Evolutionary conservation across 1,284 basidiomycete species (phyloP), one percentile per base, ranked within the genome.

Genomic region (Sporisorium iseilematis-ciliati): DNA sequence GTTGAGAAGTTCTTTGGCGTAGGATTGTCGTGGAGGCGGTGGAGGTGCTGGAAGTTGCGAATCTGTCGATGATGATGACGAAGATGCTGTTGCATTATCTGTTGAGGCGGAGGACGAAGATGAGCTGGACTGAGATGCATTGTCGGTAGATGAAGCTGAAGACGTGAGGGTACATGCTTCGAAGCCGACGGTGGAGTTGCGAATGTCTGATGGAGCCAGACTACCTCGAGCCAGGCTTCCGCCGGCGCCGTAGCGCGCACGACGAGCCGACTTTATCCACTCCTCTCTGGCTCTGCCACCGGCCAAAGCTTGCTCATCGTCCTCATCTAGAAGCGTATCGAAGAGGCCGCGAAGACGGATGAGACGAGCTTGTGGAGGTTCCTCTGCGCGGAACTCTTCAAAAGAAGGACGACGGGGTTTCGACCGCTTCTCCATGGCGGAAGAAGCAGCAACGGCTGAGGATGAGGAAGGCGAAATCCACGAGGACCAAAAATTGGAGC

Each of bases 341-440:
- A 85, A 85, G 35, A 85, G 76, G 26, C 83, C 82, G 11, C 83
- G 75, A 20, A 85, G 71, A 21, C 83, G 77, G 21, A 85, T 80
- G 7, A 85, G 67, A 10, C 83, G 70, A 16, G 83, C 80, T 65
- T 85, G 83, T 7, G 83, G 83, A 10, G 83, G 83, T 55, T 85
- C 83, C 38, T 85, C 77, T 8, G 79, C 75, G 0, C 83, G 67
- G 41, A 80, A 81, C 57, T 84, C 75, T 25, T 84, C 82, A 46
- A 78, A 85, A 4, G 73, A 66, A 31, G 82, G 76, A 33, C 74
- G 41, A 3, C 71, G 57, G 7, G 63, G 75, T 33, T 60, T 70
- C 3, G 53, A 40, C 23, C 72, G 59, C 57, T 74, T 78, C 57
- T 78, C 76, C 61, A 78, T 68, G 31, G 72, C 73, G n/a, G 73